These are phyloP conservation scores for Botryosphaeria dothidea DNA, from an alignment of 2,329 filamentous ascomycete species.

Conservation along the genomic window DNA sequence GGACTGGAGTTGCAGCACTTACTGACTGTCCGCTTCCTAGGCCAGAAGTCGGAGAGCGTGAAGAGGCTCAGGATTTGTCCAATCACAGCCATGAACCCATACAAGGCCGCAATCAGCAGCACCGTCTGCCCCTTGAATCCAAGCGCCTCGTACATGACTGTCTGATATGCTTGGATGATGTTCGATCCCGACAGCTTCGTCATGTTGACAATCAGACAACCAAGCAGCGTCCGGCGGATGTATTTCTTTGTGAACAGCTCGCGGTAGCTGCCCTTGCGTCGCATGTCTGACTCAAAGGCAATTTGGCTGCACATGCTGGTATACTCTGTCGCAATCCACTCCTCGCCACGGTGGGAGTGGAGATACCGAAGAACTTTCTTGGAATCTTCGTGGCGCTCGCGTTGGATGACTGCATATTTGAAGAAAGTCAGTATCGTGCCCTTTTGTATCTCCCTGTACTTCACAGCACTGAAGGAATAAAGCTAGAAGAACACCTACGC, in stretches of 20 bases:
- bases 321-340: constrained; percentile 28
- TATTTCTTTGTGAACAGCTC: constrained; percentile 30
- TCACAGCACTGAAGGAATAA: too few species aligned
- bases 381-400: constrained; percentile 26
- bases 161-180: constrained; percentile 43
- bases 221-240: constrained; percentile 34
- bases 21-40: constrained; percentile 32
- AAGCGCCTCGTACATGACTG: constrained; percentile 36
- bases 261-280: constrained; percentile 16
- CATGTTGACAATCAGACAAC: constrained; percentile 37
- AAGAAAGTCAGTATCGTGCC: background rate
- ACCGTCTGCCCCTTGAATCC: constrained; percentile 35
- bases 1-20: background rate
- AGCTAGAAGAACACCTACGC: background rate
- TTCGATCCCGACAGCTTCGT: constrained; percentile 37
- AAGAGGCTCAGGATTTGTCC: constrained; percentile 37
- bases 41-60: constrained; percentile 37
- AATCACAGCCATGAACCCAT: constrained; percentile 41
- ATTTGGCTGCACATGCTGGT: constrained; percentile 34
- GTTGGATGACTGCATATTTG: constrained; percentile 23
- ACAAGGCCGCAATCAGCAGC: constrained; percentile 37
- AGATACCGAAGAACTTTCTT: constrained; percentile 31
- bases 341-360: constrained; percentile 25
- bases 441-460: too few species aligned
- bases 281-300: constrained; percentile 28